A percentile compares a stretch with the other conserved stretches of the same genome.
phyloP scores from a whole-genome alignment of 495 filamentous ascomycete species.

The Tuber borchii region DNA sequence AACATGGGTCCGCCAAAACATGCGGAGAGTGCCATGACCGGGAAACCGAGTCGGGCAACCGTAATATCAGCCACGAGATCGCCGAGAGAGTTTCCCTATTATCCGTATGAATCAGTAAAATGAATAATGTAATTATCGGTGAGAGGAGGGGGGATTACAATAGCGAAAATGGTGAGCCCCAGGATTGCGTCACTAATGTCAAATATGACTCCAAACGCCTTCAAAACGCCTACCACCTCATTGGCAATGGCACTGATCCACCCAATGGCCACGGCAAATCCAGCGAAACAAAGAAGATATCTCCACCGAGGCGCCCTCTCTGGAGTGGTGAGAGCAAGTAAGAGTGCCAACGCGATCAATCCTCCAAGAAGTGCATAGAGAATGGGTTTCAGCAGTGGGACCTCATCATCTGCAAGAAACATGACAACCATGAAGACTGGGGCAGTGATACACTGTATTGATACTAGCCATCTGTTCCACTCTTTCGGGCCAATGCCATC shows the following conservation, averaged over 20 bases:
- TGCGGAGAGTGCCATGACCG: constrained; percentile 92
- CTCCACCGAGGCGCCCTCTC: constrained; percentile 59
- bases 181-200: constrained; percentile 93
- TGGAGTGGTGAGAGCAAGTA: constrained; percentile 59
- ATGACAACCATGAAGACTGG: constrained; percentile 76
- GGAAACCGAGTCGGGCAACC: constrained; percentile 83
- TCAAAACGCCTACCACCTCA: constrained; percentile 92
- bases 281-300: constrained; percentile 71
- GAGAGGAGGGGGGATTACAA: constrained; percentile 42
- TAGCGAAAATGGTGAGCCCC: constrained; percentile 91
- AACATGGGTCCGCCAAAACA: constrained; percentile 98
- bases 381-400: constrained; percentile 55
- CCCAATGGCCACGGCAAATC: constrained; percentile 83
- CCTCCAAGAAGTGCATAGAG: constrained; percentile 67
- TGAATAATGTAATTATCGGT: not conserved
- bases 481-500: constrained; percentile 46
- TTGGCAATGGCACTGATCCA: constrained; percentile 97
- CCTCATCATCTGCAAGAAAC: constrained; percentile 45
- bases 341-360: constrained; percentile 53
- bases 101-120: not conserved
- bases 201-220: constrained; percentile 85
- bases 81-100: constrained; percentile 75
- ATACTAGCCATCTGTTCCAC: constrained; percentile 88
- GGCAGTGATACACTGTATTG: constrained; percentile 76
- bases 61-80: constrained; percentile 94